phyloP scores from a whole-genome alignment of 345 rosid species.

The Rhizophora apiculata region DNA sequence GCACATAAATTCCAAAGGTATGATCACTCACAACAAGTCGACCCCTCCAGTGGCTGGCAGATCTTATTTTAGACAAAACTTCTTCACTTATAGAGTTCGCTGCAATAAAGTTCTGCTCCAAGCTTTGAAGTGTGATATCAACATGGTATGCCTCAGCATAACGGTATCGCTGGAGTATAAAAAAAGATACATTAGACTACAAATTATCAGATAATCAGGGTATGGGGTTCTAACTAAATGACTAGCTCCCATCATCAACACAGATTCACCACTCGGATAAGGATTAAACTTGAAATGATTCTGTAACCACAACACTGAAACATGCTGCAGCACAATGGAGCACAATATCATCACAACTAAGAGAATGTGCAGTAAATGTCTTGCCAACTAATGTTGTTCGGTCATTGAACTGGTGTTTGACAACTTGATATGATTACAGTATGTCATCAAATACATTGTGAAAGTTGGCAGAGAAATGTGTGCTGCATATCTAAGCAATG shows the following conservation, averaged over 20 bases:
- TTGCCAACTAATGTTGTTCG: too few species aligned
- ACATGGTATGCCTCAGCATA: constrained; percentile 84
- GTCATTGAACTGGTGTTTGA: too few species aligned
- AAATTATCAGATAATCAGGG: not conserved
- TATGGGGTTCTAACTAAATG: not conserved
- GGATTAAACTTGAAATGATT: not conserved
- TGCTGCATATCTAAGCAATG: too few species aligned
- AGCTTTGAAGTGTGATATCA: constrained; percentile 55
- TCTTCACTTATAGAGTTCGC: constrained; percentile 42
- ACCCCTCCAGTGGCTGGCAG: constrained; percentile 68
- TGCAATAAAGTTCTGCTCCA: constrained; percentile 61
- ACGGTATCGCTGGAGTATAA: constrained; percentile 68
- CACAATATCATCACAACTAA: not conserved
- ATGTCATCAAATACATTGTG: too few species aligned
- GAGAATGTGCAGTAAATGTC: not conserved
- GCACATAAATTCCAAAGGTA: constrained; percentile 10
- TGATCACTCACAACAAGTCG: constrained; percentile 66
- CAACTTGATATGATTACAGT: too few species aligned
- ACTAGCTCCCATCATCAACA: not conserved
- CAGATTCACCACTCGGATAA: not conserved
- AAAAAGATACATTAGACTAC: constrained; percentile 6
- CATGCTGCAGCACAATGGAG: not conserved
- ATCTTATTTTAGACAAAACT: constrained; percentile 52
- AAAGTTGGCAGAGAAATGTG: too few species aligned
- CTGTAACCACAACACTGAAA: not conserved